These are phyloP conservation scores for Picea mariana DNA, from an alignment of 83 land plant species.

Conservation along the genomic window DNA sequence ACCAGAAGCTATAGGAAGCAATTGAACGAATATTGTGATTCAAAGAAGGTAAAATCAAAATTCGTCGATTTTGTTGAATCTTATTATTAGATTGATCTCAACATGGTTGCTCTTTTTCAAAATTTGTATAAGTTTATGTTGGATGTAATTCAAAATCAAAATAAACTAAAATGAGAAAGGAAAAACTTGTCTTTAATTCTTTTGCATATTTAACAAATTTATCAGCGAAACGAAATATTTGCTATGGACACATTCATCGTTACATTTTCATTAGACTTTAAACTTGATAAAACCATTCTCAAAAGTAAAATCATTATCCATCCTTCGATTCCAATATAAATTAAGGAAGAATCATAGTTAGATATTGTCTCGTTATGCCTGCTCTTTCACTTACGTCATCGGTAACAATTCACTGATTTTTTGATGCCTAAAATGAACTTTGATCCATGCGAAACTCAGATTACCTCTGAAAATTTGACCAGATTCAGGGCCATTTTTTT, in stretches of 20 bases:
- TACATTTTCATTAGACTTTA: background rate
- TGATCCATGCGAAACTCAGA: no score
- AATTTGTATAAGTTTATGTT: background rate
- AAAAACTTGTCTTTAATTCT: background rate
- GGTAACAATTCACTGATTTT: no score
- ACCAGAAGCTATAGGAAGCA: no score
- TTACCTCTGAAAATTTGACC: no score
- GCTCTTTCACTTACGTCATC: no score
- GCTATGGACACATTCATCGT: background rate
- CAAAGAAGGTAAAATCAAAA: slow-evolving; percentile 51
- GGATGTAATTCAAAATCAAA: background rate
- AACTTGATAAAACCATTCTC: background rate
- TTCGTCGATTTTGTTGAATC: slow-evolving; percentile 1
- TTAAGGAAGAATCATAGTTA: no score
- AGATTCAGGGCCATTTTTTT: no score
- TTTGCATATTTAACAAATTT: background rate
- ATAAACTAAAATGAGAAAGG: background rate
- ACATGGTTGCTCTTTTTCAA: no score
- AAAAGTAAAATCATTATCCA: no score
- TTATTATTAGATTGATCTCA: background rate
- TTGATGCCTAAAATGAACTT: no score
- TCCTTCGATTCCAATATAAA: no score
- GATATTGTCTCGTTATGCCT: no score
- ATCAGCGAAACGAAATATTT: background rate
- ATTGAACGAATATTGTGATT: slow-evolving; percentile 29